Conservation (phyloP, 2,329 filamentous ascomycete genomes). For the Drechslerella dactyloides region DNA sequence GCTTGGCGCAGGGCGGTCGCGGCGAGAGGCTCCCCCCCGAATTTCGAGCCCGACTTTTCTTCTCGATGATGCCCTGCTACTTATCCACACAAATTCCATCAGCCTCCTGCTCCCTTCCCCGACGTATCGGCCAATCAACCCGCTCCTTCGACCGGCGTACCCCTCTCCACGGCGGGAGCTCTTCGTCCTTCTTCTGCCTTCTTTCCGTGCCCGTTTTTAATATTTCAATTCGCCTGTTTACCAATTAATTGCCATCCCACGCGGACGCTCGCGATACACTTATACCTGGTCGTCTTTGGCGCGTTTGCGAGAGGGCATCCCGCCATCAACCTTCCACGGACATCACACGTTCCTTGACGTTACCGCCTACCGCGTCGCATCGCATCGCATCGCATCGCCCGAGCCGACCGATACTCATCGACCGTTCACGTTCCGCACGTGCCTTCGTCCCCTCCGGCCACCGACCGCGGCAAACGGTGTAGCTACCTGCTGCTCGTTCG, state of each 20-base stretch:
- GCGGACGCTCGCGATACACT: not conserved
- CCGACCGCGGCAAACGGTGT: too few species aligned
- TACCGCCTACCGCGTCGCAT: too few species aligned
- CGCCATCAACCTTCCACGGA: too few species aligned
- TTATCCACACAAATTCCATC: constrained; percentile 1
- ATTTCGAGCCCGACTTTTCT: constrained; percentile 29
- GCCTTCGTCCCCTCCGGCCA: too few species aligned
- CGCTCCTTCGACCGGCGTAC: too few species aligned
- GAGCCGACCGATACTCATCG: too few species aligned
- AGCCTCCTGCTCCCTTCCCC: constrained; percentile 18
- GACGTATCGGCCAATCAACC: constrained; percentile 15
- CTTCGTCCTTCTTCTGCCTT: not conserved
- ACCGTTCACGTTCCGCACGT: too few species aligned
- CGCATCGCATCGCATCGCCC: too few species aligned
- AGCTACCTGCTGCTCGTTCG: too few species aligned
- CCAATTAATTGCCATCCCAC: not conserved
- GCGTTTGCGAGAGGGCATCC: too few species aligned
- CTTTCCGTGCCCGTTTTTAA: not conserved
- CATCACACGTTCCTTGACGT: too few species aligned
- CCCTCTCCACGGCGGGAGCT: too few species aligned
- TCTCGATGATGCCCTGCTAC: constrained; percentile 14
- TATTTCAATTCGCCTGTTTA: not conserved
- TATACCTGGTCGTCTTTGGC: not conserved
- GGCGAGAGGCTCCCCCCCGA: constrained; percentile 38
- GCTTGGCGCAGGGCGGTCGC: constrained; percentile 44